Base-by-base conservation (phyloP, 176 grass and related monocot genomes). In the Triticum turgidum region DNA sequence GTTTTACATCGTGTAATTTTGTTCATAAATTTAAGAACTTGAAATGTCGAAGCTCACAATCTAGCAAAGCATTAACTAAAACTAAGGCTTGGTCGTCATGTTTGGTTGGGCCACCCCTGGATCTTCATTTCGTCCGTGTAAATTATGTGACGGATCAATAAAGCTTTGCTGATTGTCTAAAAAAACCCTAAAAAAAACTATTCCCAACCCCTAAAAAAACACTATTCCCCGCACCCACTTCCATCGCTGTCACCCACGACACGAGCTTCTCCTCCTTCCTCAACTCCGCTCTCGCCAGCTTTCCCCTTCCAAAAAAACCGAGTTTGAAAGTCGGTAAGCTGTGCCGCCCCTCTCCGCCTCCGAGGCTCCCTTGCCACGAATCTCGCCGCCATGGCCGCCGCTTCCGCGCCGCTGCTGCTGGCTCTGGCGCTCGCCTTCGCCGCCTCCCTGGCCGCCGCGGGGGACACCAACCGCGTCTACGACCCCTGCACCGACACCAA, bases 401-500 rank as follows among this genome's bases (percentile, higher is more conserved):
- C 37, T 11, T 4, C 73, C 13, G 34, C 34, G 11, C 47, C 44
- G 83, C 72, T 73, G 52, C 38, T 87, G 74, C 45, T 47, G 7
- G 21, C 30, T 11, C 20, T 80, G 11, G 83, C 76, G 30, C 58
- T 87, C 22, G 25, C 69, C 8, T 61, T 27, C 59, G 44, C 84
- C 20, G 25, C 69, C 8, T 71, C 65, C 65, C 44, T 92, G 73
- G 38, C 73, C 41, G 81, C 83, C 51, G 79, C 69, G 24, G 89
- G 65, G 76, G 92, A 97, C 69, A 64, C 79, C 56, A 99, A 97
- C 82, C 61, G 56, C 63, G 94, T 93, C 66, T 94, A 88, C 83
- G 85, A 82, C 25, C 97, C 97, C 5, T 99, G 97, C 90, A 90
- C 49, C 72, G 97, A 99, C 85, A 61, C 90, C 17, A 87, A 78